phyloP scores from a whole-genome alignment of 1,284 basidiomycete species.

The Naganishia sp. region DNA sequence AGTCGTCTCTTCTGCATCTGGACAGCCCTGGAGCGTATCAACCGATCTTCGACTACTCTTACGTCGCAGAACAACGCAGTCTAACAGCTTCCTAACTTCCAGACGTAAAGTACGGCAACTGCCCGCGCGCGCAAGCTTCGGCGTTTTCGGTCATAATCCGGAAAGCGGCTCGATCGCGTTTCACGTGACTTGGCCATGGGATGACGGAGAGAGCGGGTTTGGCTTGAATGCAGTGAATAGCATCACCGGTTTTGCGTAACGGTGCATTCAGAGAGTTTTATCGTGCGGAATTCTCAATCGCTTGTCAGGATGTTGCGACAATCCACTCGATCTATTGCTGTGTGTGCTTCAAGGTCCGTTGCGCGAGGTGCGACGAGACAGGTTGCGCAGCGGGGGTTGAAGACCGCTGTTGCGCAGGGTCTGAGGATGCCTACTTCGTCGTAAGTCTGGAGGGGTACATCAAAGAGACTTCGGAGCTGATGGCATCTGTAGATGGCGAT shows the following conservation, averaged over 20 bases:
- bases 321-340: conserved; percentile 40
- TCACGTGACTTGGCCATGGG: conserved; percentile 16
- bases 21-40: too few species aligned
- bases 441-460: not conserved
- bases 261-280: not conserved
- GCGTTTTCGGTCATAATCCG: conserved; percentile 22
- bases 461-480: too few species aligned
- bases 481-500: conserved; percentile 5
- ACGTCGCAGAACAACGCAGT: too few species aligned
- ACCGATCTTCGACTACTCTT: too few species aligned
- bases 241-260: too few species aligned
- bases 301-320: conserved; percentile 43
- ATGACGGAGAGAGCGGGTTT: conserved; percentile 9
- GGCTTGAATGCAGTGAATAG: not conserved
- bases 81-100: too few species aligned
- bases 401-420: conserved; percentile 19
- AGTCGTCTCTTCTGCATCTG: too few species aligned
- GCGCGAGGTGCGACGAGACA: conserved; percentile 16
- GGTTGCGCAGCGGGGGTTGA: conserved; percentile 30
- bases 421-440: conserved; percentile 6
- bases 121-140: not conserved
- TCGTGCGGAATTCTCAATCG: conserved; percentile 1
- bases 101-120: too few species aligned
- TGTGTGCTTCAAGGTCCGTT: conserved; percentile 26
- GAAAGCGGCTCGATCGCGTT: conserved; percentile 8